A percentile compares a stretch with the other conserved stretches of the same genome.
Evolutionary conservation across 495 filamentous ascomycete species (phyloP).

Genomic region (Penicillium pancosmium): DNA sequence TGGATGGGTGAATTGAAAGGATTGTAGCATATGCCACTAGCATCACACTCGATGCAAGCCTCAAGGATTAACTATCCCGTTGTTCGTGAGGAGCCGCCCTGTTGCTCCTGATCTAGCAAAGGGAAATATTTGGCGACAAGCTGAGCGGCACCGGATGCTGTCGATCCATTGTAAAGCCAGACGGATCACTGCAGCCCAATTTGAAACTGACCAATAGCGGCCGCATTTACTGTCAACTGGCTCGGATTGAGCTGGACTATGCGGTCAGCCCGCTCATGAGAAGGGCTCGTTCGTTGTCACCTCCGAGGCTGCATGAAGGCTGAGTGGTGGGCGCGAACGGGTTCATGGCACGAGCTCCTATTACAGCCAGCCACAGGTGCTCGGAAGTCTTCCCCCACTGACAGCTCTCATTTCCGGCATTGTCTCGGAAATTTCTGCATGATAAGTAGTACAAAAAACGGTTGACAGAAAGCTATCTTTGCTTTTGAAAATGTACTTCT

Average conservation of each 20-base stretch:
- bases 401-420: not conserved
- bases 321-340: constrained; percentile 4
- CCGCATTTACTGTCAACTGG: not conserved
- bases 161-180: not conserved
- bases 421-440: not conserved
- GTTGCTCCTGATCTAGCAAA: not conserved
- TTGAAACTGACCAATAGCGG: not conserved
- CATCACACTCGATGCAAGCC: not conserved
- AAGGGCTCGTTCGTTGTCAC: not conserved
- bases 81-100: not conserved
- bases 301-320: constrained; percentile 7
- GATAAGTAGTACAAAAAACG: not conserved
- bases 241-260: not conserved
- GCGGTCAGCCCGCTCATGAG: not conserved
- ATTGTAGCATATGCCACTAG: not conserved
- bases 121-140: constrained; percentile 11
- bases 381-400: not conserved
- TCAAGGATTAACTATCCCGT: not conserved
- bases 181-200: not conserved
- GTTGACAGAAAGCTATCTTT: not conserved
- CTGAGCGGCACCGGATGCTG: not conserved
- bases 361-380: not conserved
- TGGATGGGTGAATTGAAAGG: too few relatives aligned
- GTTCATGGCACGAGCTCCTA: constrained; percentile 2
- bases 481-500: not conserved